Base-by-base conservation (phyloP, 2,329 filamentous ascomycete genomes). In the Fusarium denticulatum region DNA sequence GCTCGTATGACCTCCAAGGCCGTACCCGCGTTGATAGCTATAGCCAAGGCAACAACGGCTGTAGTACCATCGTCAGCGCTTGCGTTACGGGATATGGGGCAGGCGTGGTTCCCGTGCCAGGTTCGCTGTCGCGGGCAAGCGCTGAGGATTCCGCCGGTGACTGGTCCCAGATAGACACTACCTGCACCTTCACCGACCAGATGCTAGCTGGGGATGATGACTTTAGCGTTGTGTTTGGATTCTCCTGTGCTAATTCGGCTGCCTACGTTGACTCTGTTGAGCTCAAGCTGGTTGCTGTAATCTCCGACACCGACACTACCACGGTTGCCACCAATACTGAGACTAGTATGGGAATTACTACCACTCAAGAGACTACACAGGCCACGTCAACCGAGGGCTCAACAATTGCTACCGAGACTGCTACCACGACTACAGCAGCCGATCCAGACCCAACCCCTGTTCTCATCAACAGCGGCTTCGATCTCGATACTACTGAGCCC, bases 41-140 rank as follows among this genome's bases (percentile, higher is more conserved):
- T 9, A 49, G 46, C 5, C 15, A 32, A 16, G 4, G 11, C 15
- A 5, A 11, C 15, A 28, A 49, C 15, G 46, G 46, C 46, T 49
- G 46, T 10, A 32, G 28, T 18, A 1, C 1, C 7, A 32, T 32
- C 3, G 6, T 49, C 22, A 7, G 5, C 15, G 22, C 28, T 32
- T 49, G 46, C 28, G 1, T 49, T 15, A n/a, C 6, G 0, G 46
- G 46, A 32, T n/a, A 15, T 18, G 28, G 28, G 5, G 11, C 8
- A 7, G 14, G 3, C 15, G 13, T 5, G 7, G 5, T 2, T 32
- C 5, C 8, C 15, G 28, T 49, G 7, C 11, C 46, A 7, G 46
- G 0, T 49, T n/a, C 46, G 7, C 0, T 49, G 7, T 2, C 4
- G 3, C 28, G 22, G 5, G 46, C 3, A 32, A 49, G 22, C 15